Evolutionary conservation across 2,329 filamentous ascomycete genomes (phyloP).

Genomic region (Alternaria sp.): DNA sequence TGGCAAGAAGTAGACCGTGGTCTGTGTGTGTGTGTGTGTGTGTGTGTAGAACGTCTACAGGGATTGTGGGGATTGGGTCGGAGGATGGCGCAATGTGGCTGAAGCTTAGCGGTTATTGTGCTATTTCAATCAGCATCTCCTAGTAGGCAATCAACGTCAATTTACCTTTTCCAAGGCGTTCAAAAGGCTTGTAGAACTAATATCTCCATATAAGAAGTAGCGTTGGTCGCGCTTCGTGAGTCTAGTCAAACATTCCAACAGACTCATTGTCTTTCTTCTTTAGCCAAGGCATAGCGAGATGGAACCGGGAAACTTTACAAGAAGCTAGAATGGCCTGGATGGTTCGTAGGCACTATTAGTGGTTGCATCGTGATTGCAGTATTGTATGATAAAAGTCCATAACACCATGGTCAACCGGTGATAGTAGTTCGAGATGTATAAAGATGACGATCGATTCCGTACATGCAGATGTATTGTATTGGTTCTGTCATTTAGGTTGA

Average conservation of each 20-base stretch:
- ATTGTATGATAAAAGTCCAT: background rate
- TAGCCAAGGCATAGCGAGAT: background rate
- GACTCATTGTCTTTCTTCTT: background rate
- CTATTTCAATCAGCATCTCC: background rate
- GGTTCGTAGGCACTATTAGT: background rate
- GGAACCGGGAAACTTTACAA: background rate
- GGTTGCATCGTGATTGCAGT: background rate
- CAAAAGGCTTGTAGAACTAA: background rate
- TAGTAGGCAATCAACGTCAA: background rate
- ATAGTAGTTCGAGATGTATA: background rate
- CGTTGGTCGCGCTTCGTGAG: background rate
- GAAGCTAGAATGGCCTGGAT: background rate
- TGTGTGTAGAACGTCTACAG: background rate
- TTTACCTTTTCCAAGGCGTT: background rate
- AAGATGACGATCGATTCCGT: background rate
- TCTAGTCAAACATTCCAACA: background rate
- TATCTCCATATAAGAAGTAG: background rate
- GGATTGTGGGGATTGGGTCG: background rate
- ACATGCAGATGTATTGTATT: background rate
- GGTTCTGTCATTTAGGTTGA: no score
- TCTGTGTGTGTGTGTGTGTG: background rate
- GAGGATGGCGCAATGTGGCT: background rate
- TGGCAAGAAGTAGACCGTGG: slow-evolving; percentile 39
- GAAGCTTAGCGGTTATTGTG: background rate
- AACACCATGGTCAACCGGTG: background rate